Percentiles rank a stretch among this genome's conserved stretches.
phyloP scores from a whole-genome alignment of 2,329 filamentous ascomycete genomes.

The Nemania sp. region DNA sequence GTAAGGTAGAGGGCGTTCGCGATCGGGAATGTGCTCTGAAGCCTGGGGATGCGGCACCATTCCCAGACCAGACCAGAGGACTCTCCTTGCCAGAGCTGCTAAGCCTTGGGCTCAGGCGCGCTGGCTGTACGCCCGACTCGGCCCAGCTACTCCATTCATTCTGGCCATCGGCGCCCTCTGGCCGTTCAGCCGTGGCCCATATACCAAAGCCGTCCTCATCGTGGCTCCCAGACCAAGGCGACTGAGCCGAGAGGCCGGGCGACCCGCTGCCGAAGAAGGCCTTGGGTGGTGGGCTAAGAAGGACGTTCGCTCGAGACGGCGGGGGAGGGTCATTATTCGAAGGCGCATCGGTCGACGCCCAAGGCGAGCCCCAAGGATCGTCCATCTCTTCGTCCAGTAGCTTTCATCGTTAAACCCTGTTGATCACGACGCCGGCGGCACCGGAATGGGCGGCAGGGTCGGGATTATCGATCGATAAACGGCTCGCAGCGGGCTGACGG shows the following conservation, averaged over 20 bases:
- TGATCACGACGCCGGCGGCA: slow-evolving; percentile 22
- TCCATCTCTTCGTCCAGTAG: slow-evolving; percentile 54
- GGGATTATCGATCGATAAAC: slow-evolving; percentile 8
- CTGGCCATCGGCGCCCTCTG: slow-evolving; percentile 30
- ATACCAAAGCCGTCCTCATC: slow-evolving; percentile 45
- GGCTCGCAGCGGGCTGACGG: neutral
- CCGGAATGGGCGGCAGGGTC: slow-evolving; percentile 16
- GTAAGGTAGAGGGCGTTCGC: slow-evolving; percentile 39
- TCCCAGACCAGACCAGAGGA: slow-evolving; percentile 48
- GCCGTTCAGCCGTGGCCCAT: slow-evolving; percentile 43
- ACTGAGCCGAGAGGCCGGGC: slow-evolving; percentile 40
- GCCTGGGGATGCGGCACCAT: slow-evolving; percentile 44
- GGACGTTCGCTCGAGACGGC: slow-evolving; percentile 40
- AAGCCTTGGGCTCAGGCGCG: slow-evolving; percentile 40
- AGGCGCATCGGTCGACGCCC: slow-evolving; percentile 51
- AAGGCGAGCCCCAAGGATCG: slow-evolving; percentile 67
- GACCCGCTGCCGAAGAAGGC: slow-evolving; percentile 45
- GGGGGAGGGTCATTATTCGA: slow-evolving; percentile 40
- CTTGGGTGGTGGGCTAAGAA: slow-evolving; percentile 49
- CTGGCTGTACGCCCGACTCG: slow-evolving; percentile 36
- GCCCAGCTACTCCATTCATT: slow-evolving; percentile 42
- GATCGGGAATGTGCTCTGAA: slow-evolving; percentile 40
- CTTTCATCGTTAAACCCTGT: slow-evolving; percentile 39
- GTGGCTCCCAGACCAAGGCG: slow-evolving; percentile 49
- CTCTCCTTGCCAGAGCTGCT: slow-evolving; percentile 43